These are phyloP conservation scores for Dendrobium nobile DNA, from an alignment of 106 monocot species.

Conservation along the genomic window DNA sequence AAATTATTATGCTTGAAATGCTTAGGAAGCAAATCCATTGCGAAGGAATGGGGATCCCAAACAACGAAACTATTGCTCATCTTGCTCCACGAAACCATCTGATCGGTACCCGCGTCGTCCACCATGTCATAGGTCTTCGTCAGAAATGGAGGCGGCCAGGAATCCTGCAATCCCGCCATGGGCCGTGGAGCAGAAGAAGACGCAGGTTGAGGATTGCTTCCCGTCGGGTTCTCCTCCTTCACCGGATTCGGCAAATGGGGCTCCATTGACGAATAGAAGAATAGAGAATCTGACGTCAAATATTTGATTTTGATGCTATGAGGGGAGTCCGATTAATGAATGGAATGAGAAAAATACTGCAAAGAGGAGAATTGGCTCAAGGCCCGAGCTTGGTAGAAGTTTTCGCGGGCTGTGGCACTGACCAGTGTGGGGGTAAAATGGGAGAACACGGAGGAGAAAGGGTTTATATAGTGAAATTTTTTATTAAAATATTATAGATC, in stretches of 20 bases:
- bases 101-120: slow-evolving; percentile 30
- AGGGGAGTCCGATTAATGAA: not conserved
- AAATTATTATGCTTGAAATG: slow-evolving; percentile 65
- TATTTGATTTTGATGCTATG: not conserved
- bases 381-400: not conserved
- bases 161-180: slow-evolving; percentile 38
- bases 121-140: slow-evolving; percentile 46
- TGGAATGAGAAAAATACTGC: not conserved
- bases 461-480: not conserved
- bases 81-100: slow-evolving; percentile 33
- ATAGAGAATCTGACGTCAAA: not conserved
- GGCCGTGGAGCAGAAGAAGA: slow-evolving; percentile 20
- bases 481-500: not conserved
- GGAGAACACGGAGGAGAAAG: not conserved
- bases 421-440: not conserved
- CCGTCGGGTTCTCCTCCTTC: not conserved
- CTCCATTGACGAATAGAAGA: not conserved
- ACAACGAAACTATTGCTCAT: slow-evolving; percentile 40
- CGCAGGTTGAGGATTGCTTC: not conserved
- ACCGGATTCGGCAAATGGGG: not conserved
- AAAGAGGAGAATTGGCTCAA: not conserved
- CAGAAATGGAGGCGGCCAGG: slow-evolving; percentile 45
- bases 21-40: slow-evolving; percentile 24
- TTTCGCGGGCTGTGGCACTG: not conserved
- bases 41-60: slow-evolving; percentile 37